These are phyloP conservation scores for Pterocarpus santalinus DNA, from an alignment of 306 rosid genomes.

Conservation along the genomic window DNA sequence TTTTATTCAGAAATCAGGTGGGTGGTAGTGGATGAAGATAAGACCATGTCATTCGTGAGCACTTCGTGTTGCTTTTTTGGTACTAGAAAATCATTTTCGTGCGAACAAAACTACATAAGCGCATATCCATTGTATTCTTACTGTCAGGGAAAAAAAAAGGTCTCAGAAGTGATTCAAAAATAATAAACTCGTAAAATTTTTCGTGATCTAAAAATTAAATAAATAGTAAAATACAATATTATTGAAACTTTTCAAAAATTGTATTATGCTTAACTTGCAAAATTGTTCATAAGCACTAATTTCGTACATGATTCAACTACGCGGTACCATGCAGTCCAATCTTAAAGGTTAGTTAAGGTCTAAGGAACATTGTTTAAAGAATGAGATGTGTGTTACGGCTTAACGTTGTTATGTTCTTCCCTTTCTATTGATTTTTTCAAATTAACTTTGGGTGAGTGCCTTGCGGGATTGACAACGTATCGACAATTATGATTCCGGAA, in stretches of 20 bases:
- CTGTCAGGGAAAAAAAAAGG: too few relatives aligned
- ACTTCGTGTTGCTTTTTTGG: too few relatives aligned
- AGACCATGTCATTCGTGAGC: too few relatives aligned
- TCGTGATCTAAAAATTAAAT: too few relatives aligned
- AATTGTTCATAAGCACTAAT: background rate
- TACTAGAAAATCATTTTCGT: too few relatives aligned
- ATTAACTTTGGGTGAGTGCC: background rate
- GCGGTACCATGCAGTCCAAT: background rate
- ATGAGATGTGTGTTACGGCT: background rate
- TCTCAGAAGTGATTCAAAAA: too few relatives aligned
- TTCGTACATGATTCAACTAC: background rate
- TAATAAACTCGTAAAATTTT: too few relatives aligned
- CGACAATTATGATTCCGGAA: background rate
- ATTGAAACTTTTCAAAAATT: background rate
- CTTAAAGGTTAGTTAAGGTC: constrained; percentile 1
- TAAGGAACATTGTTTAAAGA: background rate
- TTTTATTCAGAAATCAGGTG: too few relatives aligned
- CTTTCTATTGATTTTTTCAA: background rate
- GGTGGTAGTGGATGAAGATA: too few relatives aligned
- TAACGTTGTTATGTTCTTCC: background rate
- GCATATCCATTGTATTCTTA: too few relatives aligned
- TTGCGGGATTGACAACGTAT: background rate
- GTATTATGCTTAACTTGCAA: background rate
- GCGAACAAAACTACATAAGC: too few relatives aligned
- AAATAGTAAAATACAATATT: too few relatives aligned